Evolutionary conservation across 2,329 filamentous ascomycete species (phyloP).

Genomic region (Aureobasidium melanogenum): DNA sequence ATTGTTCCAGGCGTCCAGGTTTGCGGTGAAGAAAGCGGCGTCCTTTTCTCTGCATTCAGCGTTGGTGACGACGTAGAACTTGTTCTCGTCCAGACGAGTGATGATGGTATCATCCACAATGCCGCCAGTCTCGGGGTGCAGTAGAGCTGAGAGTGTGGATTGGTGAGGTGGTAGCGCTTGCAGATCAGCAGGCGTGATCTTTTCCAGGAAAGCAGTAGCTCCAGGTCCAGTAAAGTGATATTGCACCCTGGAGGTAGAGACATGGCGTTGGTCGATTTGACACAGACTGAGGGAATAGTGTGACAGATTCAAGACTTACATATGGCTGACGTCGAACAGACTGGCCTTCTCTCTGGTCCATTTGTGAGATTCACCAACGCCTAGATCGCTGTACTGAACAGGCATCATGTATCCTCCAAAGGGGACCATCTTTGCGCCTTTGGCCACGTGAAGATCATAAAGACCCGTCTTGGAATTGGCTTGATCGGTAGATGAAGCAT

Average conservation of each 20-base stretch:
- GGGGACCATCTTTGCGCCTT: slow-evolving; percentile 90
- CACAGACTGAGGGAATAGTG: neutral
- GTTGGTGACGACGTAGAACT: slow-evolving; percentile 91
- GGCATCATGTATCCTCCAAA: slow-evolving; percentile 93
- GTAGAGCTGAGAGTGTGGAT: slow-evolving; percentile 74
- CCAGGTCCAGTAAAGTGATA: slow-evolving; percentile 75
- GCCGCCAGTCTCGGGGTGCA: slow-evolving; percentile 72
- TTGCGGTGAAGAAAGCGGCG: slow-evolving; percentile 60
- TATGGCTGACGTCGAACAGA: slow-evolving; percentile 93
- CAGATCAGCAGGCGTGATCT: slow-evolving; percentile 69
- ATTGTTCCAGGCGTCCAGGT: slow-evolving; percentile 55
- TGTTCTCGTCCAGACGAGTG: slow-evolving; percentile 62
- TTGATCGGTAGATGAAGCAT: neutral
- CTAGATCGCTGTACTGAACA: slow-evolving; percentile 71
- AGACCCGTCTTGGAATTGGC: slow-evolving; percentile 51
- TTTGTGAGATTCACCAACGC: slow-evolving; percentile 74
- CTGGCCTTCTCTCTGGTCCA: slow-evolving; percentile 85
- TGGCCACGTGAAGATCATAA: slow-evolving; percentile 66
- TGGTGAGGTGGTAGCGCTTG: slow-evolving; percentile 54
- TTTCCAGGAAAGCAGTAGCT: slow-evolving; percentile 72
- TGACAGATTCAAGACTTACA: slow-evolving; percentile 37
- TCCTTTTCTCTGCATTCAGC: slow-evolving; percentile 89
- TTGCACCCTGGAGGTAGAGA: slow-evolving; percentile 52
- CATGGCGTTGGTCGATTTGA: slow-evolving; percentile 10
- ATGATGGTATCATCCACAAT: slow-evolving; percentile 94